Evolutionary conservation across 495 filamentous ascomycete species (phyloP), one percentile per base, ranked within the genome.

Genomic region (Annulohypoxylon bovei): DNA sequence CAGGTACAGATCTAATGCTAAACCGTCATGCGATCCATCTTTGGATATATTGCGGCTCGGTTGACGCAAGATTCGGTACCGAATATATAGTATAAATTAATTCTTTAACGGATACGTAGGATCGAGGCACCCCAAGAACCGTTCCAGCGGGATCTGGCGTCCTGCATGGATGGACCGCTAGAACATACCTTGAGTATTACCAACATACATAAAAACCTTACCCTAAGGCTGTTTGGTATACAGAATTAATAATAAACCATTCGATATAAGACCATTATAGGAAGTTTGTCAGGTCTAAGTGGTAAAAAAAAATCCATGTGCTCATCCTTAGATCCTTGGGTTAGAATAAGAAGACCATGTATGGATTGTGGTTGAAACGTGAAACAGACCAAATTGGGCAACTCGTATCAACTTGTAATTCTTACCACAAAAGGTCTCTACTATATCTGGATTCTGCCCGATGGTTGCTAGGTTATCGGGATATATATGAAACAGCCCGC

Each of bases 351-450:
- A 25, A 33, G 28, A 8, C 16, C 49, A n/a, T 25, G 3, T 12
- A 35, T 32, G 37, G 40, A 32, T 33, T 33, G 25, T 20, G 12
- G 56, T 46, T 62, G 68, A 67, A 71, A 71, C 63, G 20, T 64
- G 69, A 72, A 72, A 72, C 69, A 35, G 27, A 9, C 61, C 49
- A 23, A 27, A 64, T 50, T 40, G 46, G 63, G 69, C 58, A 72
- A 67, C 63, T 67, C 60, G 58, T 54, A 49, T 62, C 62, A 55
- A 62, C 16, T 60, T 70, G 42, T 30, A 33, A 32, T 7, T 20
- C 14, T 30, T 20, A 27, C 46, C 40, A 56, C 62, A 16, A 42
- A 42, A 25, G 40, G 39, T 44, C 40, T 37, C 32, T 68, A 30
- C 65, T 33, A 62, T 47, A 61, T 56, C 61, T 64, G 37, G 53